Base-by-base conservation (phyloP, 2,329 filamentous ascomycete genomes). In the Pleoardoris graminearum region DNA sequence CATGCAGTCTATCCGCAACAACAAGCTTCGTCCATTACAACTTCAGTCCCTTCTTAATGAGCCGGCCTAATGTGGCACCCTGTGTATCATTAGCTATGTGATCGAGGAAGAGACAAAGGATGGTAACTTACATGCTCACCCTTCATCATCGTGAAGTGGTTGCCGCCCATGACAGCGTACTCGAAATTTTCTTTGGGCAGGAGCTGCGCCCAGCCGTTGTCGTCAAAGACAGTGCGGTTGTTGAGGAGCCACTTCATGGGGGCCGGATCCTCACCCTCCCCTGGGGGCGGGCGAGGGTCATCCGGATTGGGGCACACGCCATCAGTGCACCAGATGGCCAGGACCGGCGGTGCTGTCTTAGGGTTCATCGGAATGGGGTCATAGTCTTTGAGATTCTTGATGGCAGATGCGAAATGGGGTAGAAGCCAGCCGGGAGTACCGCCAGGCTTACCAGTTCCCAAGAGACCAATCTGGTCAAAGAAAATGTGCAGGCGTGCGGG, bases 141-240 rank as follows among this genome's bases (percentile, higher is more conserved):
- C 70, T 87, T 84, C 85, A 90, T 89, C 86, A 90, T 90, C 17
- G 81, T 84, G 74, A 90, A 90, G 74, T 90, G 87, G 65, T 90
- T 88, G 2, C 86, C 87, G 14, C 82, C 83, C 84, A 89, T 87
- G 64, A 87, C 84, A 49, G 80, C 80, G 58, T 82, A 86, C 43
- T 78, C 77, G 75, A 89, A 85, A 72, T 85, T 87, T 48, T 80
- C 74, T 44, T 76, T 66, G 47, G 85, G 83, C 33, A 89, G 74
- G 36, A 85, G 85, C 70, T 87, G 82, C 23, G 85, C 85, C 85
- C 86, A 89, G 17, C 85, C 80, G 68, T 89, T 89, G 52, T 85
- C 80, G 2, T 81, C 81, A 69, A 91, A 91, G 70, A 89, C 86
- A 3, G 82, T 84, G 52, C 88, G 79, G 77, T 90, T 88, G 70